Percentiles rank a stretch among this genome's conserved stretches.
These are phyloP conservation scores for Suillus placidus DNA, from an alignment of 768 basidiomycete species.

Conservation along the genomic window DNA sequence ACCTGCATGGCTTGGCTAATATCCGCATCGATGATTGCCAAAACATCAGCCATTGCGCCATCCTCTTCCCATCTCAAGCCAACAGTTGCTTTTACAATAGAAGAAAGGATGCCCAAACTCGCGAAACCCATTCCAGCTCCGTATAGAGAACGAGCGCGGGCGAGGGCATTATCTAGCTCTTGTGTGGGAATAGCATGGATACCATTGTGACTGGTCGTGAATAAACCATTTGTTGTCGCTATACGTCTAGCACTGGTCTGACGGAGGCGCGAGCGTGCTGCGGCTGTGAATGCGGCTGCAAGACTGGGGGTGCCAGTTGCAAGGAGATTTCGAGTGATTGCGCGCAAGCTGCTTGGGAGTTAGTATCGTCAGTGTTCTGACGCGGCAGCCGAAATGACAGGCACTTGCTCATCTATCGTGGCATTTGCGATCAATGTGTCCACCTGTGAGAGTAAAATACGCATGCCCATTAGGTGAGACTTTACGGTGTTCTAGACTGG, in stretches of 20 bases:
- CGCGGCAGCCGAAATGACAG: conserved; percentile 12
- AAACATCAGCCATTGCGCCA: conserved; percentile 55
- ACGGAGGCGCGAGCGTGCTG: conserved; percentile 62
- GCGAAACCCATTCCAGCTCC: conserved; percentile 79
- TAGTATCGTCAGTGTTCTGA: conserved; percentile 12
- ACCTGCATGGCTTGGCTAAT: conserved; percentile 82
- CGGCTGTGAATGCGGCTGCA: conserved; percentile 62
- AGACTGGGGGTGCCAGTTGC: conserved; percentile 68
- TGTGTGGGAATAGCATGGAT: conserved; percentile 49
- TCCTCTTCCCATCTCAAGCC: conserved; percentile 66
- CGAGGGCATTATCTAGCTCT: conserved; percentile 55
- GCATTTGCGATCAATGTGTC: conserved; percentile 83
- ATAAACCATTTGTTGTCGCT: conserved; percentile 45
- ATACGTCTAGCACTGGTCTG: conserved; percentile 48
- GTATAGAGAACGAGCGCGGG: conserved; percentile 67
- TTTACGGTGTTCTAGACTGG: conserved; percentile 1
- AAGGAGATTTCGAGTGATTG: conserved; percentile 71
- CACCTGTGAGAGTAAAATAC: conserved; percentile 32
- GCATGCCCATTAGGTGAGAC: background rate
- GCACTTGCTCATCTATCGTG: conserved; percentile 67
- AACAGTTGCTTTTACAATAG: conserved; percentile 61
- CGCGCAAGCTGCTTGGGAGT: conserved; percentile 59
- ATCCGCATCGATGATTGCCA: conserved; percentile 74
- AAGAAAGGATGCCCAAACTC: conserved; percentile 57
- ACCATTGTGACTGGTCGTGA: conserved; percentile 46